Conservation (phyloP, 2,329 filamentous ascomycete genomes). For the Fusarium sp. region DNA sequence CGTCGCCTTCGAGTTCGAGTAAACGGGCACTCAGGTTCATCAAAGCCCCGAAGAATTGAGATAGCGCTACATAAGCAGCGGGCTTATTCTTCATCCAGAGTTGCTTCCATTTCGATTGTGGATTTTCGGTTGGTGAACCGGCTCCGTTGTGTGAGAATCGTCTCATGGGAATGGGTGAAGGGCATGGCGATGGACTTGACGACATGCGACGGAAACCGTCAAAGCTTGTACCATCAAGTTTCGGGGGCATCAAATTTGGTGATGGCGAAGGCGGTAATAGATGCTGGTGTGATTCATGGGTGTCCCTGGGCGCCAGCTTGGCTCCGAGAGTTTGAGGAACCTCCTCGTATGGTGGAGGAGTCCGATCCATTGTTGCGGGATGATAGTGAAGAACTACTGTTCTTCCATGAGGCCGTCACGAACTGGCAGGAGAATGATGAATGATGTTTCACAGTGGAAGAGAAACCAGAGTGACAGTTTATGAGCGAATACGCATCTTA, state of each 20-base stretch:
- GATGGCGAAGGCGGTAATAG: slow-evolving; percentile 32
- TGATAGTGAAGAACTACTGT: neutral
- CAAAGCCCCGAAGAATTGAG: slow-evolving; percentile 83
- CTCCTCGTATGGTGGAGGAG: slow-evolving; percentile 40
- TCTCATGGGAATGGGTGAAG: slow-evolving; percentile 41
- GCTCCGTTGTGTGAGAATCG: slow-evolving; percentile 17
- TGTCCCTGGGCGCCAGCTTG: slow-evolving; percentile 31
- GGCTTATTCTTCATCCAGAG: slow-evolving; percentile 78
- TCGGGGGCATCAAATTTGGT: slow-evolving; percentile 25
- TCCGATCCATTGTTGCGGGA: slow-evolving; percentile 30
- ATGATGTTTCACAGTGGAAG: slow-evolving; percentile 10
- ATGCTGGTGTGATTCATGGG: slow-evolving; percentile 30
- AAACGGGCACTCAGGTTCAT: slow-evolving; percentile 89
- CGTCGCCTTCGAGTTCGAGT: slow-evolving; percentile 77
- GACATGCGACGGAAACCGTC: slow-evolving; percentile 45
- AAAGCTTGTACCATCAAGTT: slow-evolving; percentile 33
- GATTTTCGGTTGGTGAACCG: slow-evolving; percentile 19
- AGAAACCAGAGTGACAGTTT: slow-evolving; percentile 18
- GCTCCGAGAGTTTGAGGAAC: slow-evolving; percentile 23
- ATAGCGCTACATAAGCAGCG: slow-evolving; percentile 76
- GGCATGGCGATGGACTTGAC: slow-evolving; percentile 44
- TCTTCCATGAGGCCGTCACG: slow-evolving; percentile 10
- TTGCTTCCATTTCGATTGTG: slow-evolving; percentile 45
- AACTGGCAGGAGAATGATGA: slow-evolving; percentile 1
- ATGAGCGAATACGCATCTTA: slow-evolving; percentile 18